Percentiles rank a stretch among this genome's conserved stretches.
Evolutionary conservation across 2,329 filamentous ascomycete species (phyloP).

Genomic region (Mycosphaerella sp.): DNA sequence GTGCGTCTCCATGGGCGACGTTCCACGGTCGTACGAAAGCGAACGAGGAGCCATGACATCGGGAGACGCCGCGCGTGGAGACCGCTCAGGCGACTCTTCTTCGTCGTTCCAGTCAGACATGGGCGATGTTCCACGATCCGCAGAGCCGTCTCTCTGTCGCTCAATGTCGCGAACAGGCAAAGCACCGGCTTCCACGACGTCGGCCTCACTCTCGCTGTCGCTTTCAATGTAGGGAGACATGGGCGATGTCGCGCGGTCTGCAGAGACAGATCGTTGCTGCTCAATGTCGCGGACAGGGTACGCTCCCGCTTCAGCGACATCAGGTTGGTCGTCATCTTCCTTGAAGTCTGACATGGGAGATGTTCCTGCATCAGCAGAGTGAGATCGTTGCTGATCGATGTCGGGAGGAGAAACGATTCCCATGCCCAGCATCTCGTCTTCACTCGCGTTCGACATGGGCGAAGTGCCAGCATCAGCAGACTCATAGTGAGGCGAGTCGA

Average conservation of each 20-base stretch:
- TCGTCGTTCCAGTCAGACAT: conserved; percentile 9
- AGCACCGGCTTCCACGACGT: conserved; percentile 1
- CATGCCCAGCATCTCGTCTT: conserved; percentile 1
- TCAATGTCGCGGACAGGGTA: conserved; percentile 6
- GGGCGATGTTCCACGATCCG: conserved; percentile 6
- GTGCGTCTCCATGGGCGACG: conserved; percentile 6
- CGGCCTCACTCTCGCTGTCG: conserved; percentile 6
- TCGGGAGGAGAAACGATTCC: conserved; percentile 4
- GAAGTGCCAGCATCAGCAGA: conserved; percentile 9
- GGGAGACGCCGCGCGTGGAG: not conserved
- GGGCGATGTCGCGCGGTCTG: conserved; percentile 5
- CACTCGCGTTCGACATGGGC: conserved; percentile 9
- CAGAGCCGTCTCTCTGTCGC: conserved; percentile 4
- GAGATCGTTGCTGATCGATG: conserved; percentile 4
- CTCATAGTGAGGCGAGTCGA: not conserved
- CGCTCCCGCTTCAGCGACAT: not conserved
- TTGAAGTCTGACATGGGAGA: conserved; percentile 8
- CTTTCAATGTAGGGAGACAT: conserved; percentile 6
- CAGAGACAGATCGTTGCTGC: conserved; percentile 8
- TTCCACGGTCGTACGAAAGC: not conserved
- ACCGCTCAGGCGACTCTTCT: conserved; percentile 1
- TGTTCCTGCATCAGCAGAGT: conserved; percentile 9
- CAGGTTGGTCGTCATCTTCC: conserved; percentile 6
- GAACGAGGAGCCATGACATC: conserved; percentile 6
- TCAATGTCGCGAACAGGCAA: conserved; percentile 6